Conservation (phyloP, 768 basidiomycete species). For the Pulveroboletus sp. region DNA sequence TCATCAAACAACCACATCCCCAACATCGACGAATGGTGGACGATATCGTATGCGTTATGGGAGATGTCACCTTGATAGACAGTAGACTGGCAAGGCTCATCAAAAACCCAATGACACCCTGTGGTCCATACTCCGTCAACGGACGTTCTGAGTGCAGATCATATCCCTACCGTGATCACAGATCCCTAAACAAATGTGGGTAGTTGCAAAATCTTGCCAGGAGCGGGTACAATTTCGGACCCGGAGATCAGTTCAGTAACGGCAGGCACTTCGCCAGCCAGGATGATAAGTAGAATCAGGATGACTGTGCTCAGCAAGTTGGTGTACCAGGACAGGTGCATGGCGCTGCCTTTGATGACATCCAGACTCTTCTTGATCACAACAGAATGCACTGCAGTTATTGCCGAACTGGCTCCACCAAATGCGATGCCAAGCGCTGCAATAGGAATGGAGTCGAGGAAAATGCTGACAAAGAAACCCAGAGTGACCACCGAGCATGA, state of each 20-base stretch:
- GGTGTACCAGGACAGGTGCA: slow-evolving; percentile 89
- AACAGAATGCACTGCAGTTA: slow-evolving; percentile 88
- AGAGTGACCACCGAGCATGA: slow-evolving; percentile 80
- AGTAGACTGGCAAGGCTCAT: slow-evolving; percentile 93
- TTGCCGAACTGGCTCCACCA: slow-evolving; percentile 81
- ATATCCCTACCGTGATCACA: slow-evolving; percentile 60
- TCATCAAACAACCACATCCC: slow-evolving; percentile 82
- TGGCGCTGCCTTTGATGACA: slow-evolving; percentile 79
- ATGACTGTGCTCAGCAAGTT: slow-evolving; percentile 77
- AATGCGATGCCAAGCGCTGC: slow-evolving; percentile 69
- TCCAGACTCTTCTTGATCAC: slow-evolving; percentile 87
- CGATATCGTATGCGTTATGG: slow-evolving; percentile 96
- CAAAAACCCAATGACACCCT: slow-evolving; percentile 89
- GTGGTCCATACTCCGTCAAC: not conserved
- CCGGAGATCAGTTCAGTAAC: slow-evolving; percentile 61
- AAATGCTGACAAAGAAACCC: slow-evolving; percentile 90
- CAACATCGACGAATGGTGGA: slow-evolving; percentile 90
- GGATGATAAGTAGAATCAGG: slow-evolving; percentile 67
- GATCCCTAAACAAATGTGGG: slow-evolving; percentile 78
- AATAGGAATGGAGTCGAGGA: slow-evolving; percentile 66
- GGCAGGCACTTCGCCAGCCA: slow-evolving; percentile 72
- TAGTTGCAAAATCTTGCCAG: slow-evolving; percentile 45
- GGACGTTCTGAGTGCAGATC: not conserved
- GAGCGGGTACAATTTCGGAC: slow-evolving; percentile 33
- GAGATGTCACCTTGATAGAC: slow-evolving; percentile 96